A percentile compares a stretch with the other conserved stretches of the same genome.
Conservation (phyloP, 148 eudicot genomes). For the Fagopyrum esculentum region DNA sequence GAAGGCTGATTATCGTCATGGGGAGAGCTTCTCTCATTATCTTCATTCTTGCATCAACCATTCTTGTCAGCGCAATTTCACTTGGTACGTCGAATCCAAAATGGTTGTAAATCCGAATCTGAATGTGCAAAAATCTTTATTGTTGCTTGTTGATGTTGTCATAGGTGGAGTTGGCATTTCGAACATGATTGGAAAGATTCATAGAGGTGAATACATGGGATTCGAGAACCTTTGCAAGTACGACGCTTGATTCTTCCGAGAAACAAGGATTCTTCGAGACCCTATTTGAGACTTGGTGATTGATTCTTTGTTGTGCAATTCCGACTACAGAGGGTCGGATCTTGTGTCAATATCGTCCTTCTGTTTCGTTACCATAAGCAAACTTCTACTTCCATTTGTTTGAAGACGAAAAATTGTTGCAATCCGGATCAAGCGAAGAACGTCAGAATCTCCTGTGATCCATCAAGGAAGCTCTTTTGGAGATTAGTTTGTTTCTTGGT, state of each 20-base stretch:
- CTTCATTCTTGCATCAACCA: slow-evolving; percentile 71
- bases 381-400: neutral
- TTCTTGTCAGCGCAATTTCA: slow-evolving; percentile 77
- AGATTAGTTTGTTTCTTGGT: slow-evolving; percentile 9
- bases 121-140: neutral
- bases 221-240: slow-evolving; percentile 87
- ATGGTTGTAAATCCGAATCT: neutral
- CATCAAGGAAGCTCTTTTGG: neutral
- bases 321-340: neutral
- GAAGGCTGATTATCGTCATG: slow-evolving; percentile 52
- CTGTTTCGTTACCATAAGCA: neutral
- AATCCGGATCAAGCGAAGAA: neutral
- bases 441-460: neutral
- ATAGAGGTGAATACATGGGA: slow-evolving; percentile 75
- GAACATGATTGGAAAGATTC: slow-evolving; percentile 66
- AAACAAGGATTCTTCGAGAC: neutral
- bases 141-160: neutral
- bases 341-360: neutral
- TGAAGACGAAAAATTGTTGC: neutral
- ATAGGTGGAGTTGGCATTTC: slow-evolving; percentile 80
- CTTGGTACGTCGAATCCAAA: slow-evolving; percentile 40
- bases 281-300: neutral
- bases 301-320: neutral
- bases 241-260: slow-evolving; percentile 12
- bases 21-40: slow-evolving; percentile 85